Evolutionary conservation across 2,329 filamentous ascomycete genomes (phyloP).

Genomic region (Aureobasidium sp.): DNA sequence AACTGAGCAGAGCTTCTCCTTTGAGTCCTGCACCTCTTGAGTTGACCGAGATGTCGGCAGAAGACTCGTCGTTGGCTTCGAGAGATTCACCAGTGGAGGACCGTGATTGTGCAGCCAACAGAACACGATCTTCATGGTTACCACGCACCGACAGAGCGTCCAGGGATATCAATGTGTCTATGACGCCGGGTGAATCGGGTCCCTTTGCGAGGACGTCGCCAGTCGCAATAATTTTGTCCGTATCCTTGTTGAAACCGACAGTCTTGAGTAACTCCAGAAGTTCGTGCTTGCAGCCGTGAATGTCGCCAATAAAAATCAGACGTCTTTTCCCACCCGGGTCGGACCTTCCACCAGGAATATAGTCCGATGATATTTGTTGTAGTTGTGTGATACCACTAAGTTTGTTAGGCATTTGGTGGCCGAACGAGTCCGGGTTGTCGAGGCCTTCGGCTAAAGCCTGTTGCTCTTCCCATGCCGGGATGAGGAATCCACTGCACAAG

Average conservation of each 20-base stretch:
- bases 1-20: constrained; percentile 3
- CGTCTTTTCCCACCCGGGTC: constrained; percentile 40
- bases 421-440: constrained; percentile 21
- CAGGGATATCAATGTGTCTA: constrained; percentile 64
- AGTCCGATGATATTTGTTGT: constrained; percentile 37
- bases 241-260: constrained; percentile 50
- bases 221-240: constrained; percentile 67
- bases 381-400: constrained; percentile 39
- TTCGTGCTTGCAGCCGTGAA: constrained; percentile 75
- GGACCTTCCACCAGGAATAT: constrained; percentile 24
- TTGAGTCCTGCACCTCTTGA: constrained; percentile 7
- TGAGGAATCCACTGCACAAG: constrained; percentile 29
- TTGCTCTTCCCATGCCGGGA: constrained; percentile 28
- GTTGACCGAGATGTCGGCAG: neutral
- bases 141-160: constrained; percentile 77
- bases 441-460: constrained; percentile 28
- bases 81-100: constrained; percentile 4
- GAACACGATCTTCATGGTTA: constrained; percentile 82
- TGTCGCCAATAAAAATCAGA: constrained; percentile 79
- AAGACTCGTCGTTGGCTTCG: constrained; percentile 4
- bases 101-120: constrained; percentile 39
- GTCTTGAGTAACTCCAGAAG: constrained; percentile 56
- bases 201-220: constrained; percentile 83
- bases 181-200: constrained; percentile 69
- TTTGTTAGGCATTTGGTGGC: constrained; percentile 14